These are phyloP conservation scores for Croton laevigatus DNA, from an alignment of 441 rosid species.

Conservation along the genomic window DNA sequence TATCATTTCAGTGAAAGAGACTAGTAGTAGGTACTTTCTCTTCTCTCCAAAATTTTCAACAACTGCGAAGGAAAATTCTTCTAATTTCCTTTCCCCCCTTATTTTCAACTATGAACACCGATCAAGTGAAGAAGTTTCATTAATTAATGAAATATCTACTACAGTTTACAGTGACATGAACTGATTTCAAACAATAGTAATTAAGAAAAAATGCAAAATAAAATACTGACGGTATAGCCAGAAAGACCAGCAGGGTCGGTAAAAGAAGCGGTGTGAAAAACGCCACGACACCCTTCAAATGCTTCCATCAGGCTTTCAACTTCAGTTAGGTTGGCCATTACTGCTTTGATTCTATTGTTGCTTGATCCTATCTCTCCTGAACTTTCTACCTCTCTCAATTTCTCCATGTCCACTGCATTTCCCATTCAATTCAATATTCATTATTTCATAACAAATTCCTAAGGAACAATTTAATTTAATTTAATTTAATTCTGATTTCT, in stretches of 20 bases:
- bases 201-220: neutral
- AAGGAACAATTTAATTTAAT: too few relatives aligned
- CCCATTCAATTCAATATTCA: neutral
- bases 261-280: slow-evolving; percentile 74
- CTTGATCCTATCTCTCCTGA: slow-evolving; percentile 49
- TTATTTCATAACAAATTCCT: neutral
- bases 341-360: slow-evolving; percentile 40
- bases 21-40: too few relatives aligned
- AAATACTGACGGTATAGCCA: slow-evolving; percentile 76
- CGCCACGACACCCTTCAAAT: slow-evolving; percentile 75
- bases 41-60: too few relatives aligned
- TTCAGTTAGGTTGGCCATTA: slow-evolving; percentile 50
- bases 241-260: slow-evolving; percentile 81
- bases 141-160: too few relatives aligned
- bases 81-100: too few relatives aligned
- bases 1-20: too few relatives aligned
- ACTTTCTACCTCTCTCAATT: slow-evolving; percentile 56
- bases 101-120: too few relatives aligned
- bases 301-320: slow-evolving; percentile 48
- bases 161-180: neutral
- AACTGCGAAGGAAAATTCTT: too few relatives aligned
- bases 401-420: slow-evolving; percentile 69
- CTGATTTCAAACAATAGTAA: neutral
- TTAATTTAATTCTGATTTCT: neutral
- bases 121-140: too few relatives aligned